These are phyloP conservation scores for Epicoccum sorghinum DNA, from an alignment of 2,329 filamentous ascomycete genomes.

Conservation along the genomic window DNA sequence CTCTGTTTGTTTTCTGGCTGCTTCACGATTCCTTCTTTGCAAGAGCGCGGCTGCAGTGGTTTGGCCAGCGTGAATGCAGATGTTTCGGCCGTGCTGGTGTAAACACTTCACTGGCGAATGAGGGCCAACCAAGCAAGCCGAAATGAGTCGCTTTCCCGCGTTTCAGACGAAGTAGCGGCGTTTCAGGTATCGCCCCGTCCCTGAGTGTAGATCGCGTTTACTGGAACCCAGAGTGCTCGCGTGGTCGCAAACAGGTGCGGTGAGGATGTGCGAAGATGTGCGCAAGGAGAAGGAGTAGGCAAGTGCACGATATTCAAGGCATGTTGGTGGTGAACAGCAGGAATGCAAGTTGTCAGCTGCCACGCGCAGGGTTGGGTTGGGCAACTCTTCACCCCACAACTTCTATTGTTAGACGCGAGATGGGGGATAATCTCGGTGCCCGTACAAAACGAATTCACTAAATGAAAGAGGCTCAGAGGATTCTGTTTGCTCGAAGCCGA, in stretches of 20 bases:
- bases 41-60: slow-evolving; percentile 24
- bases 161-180: slow-evolving; percentile 40
- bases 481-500: not conserved
- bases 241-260: slow-evolving; percentile 3
- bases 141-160: slow-evolving; percentile 38
- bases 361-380: not conserved
- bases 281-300: not conserved
- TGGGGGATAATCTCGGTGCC: not conserved
- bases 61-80: slow-evolving; percentile 27
- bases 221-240: slow-evolving; percentile 8
- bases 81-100: slow-evolving; percentile 18
- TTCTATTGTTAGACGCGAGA: not conserved
- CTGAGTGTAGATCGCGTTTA: slow-evolving; percentile 6
- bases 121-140: slow-evolving; percentile 19
- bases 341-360: slow-evolving; percentile 7
- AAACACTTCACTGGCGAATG: slow-evolving; percentile 32
- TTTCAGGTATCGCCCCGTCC: slow-evolving; percentile 34
- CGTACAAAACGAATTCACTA: not conserved
- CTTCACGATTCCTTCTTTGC: slow-evolving; percentile 9
- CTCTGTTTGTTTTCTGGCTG: slow-evolving; percentile 23
- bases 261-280: slow-evolving; percentile 1
- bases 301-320: not conserved
- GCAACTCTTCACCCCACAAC: not conserved
- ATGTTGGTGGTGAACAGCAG: not conserved
- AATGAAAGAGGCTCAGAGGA: not conserved